Percentiles rank a stretch among this genome's conserved stretches.
Evolutionary conservation across 139 green algal species (phyloP).

Genomic region (Chlamydomonas sphaeroides): DNA sequence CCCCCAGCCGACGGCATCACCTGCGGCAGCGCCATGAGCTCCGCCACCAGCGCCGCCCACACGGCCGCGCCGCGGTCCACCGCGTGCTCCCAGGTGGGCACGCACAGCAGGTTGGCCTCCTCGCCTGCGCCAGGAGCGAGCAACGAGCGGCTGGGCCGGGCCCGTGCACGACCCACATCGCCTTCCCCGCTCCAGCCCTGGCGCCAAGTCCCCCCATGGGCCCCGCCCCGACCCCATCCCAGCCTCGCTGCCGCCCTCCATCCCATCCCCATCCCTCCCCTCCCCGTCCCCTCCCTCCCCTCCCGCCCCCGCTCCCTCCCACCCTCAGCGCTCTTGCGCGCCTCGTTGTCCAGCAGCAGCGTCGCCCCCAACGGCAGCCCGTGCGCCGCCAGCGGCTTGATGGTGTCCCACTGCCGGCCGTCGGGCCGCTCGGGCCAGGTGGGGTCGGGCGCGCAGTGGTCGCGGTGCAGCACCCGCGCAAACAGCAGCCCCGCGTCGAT

Average conservation of each 20-base stretch:
- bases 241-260: too few species aligned
- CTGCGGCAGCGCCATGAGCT: constrained; percentile 23
- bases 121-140: too few species aligned
- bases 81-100: constrained; percentile 62
- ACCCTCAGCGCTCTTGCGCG: constrained; percentile 58
- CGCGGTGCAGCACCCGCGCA: constrained; percentile 47
- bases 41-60: neutral
- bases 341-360: constrained; percentile 76
- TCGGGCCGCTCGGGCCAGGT: constrained; percentile 35
- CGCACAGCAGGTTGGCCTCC: constrained; percentile 63
- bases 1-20: neutral
- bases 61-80: constrained; percentile 9
- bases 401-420: constrained; percentile 69
- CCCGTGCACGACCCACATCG: too few species aligned
- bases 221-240: too few species aligned
- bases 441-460: constrained; percentile 48
- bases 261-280: too few species aligned
- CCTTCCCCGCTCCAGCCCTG: too few species aligned
- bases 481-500: constrained; percentile 48
- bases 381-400: constrained; percentile 69
- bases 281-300: too few species aligned
- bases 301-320: neutral
- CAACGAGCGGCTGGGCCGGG: too few species aligned
- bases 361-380: constrained; percentile 53
- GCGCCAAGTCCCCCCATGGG: too few species aligned